Evolutionary conservation across 768 basidiomycete genomes (phyloP), one percentile per base, ranked within the genome.

Genomic region (Mycena albidolilacea): DNA sequence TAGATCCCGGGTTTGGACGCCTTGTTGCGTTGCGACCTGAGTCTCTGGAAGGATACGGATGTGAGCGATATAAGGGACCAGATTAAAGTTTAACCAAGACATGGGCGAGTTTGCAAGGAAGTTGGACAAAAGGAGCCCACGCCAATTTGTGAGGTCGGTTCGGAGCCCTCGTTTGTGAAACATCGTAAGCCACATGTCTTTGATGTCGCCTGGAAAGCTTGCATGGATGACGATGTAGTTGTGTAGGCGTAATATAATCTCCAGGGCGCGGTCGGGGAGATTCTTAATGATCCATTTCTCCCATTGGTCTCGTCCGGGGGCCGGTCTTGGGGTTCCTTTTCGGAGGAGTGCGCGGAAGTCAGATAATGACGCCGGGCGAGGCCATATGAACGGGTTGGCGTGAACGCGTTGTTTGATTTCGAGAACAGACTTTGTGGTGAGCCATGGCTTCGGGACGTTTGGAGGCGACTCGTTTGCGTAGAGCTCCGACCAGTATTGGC

Each of bases 1-100:
- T 3, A 79, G 46, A 46, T 79, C 78, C 2, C 77, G 39, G 0
- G 55, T 64, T 61, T 80, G 78, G 1, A 59, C 78, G 67, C 60
- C 67, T 55, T 43, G 73, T 68, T 30, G 63, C 64, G 54, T 78
- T 15, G 43, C 30, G 30, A 30, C 43, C 14, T 44, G 43, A 5
- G 43, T 44, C 11, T 44, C 43, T 44, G 43, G 76, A 23, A 79
- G 50, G 15, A 79, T 73, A 30, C 67, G 39, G 0, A 63, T 44
- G 7, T 46, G 35, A 0, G 78, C 52, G 3, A 72, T n/a, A 60
- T 79, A 80, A 4, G 73, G 77, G 1, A 58, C 41, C 0, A 80
- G 75, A 15, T 30, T 54, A 2, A 14, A 19, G 55, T 77, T 78
- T 14, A 77, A 71, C 74, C 74, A 78, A 0, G 74, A 64, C 52